Evolutionary conservation across 352 stramenopile genomes (phyloP), one percentile per base, ranked within the genome.

Genomic region (Stramenopiles sp.): DNA sequence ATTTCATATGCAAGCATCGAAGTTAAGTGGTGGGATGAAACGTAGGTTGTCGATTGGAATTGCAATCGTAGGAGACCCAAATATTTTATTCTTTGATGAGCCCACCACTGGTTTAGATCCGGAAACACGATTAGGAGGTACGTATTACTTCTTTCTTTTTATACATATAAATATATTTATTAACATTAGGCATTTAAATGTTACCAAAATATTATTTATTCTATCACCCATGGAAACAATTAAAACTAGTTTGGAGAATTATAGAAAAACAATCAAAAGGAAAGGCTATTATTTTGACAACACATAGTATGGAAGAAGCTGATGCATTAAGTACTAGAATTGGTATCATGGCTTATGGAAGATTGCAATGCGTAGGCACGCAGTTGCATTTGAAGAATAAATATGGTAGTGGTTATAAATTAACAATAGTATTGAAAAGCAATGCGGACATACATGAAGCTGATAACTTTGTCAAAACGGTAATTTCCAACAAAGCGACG

Each of bases 21-120:
- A 88, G 30, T 82, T 95, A 0, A 94, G 90, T 0, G 90, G 90
- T 27, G 94, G 94, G 22, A 96, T 95, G 88, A 94, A 98, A 83
- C 88, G 95, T 33, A 95, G 96, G 82, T 85, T 99, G 7, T 97
- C 89, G 80, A 90, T 97, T 44, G 93, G 91, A 4, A 85, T 96
- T 0, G 92, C 91, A n/a, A 85, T 97, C 1, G 86, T 97, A 31
- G 93, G 94, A 7, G 88, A 93, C 44, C 92, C 92, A 0, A 80
- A 84, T 0, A 85, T 95, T 29, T 88, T 93, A 39, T 91, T 95
- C 39, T 84, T 96, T 75, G 91, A 97, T 75, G 92, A 98, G 67
- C 94, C 94, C 0, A 98, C 93, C 8, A 90, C 83, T 80, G 94
- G 95, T 7, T 97, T 98, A 93, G 95, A 98, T 81, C 93, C 95